Evolutionary conservation across 805 yeast genomes (phyloP).

Genomic region (Spathaspora boniae): DNA sequence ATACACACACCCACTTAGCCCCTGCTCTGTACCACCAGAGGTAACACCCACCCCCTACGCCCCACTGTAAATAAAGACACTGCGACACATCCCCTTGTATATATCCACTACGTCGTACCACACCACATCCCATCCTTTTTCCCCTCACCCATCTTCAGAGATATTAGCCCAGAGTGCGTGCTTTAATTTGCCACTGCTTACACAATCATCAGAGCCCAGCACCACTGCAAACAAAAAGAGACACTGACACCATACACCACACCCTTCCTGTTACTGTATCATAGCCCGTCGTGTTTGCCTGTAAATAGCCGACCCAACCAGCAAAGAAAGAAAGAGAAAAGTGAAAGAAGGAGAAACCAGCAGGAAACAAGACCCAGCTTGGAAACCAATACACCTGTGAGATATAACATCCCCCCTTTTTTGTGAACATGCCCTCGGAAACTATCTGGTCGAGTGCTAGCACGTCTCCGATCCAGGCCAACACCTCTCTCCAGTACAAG

Average conservation of each 20-base stretch:
- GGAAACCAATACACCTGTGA: background rate
- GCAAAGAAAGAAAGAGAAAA: too few species aligned
- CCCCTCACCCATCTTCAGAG: too few species aligned
- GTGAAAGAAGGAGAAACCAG: too few species aligned
- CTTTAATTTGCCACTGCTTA: too few species aligned
- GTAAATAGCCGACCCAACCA: too few species aligned
- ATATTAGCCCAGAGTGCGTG: too few species aligned
- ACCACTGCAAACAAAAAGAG: too few species aligned
- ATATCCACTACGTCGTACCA: background rate
- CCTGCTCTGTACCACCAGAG: background rate
- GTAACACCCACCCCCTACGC: background rate
- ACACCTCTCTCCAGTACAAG: slow-evolving; percentile 19
- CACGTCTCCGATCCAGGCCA: slow-evolving; percentile 19
- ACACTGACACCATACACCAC: too few species aligned
- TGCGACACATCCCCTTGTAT: background rate
- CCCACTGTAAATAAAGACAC: background rate
- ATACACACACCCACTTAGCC: background rate
- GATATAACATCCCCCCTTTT: background rate
- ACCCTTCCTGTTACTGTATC: too few species aligned
- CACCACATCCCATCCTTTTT: background rate
- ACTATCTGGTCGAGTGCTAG: slow-evolving; percentile 39
- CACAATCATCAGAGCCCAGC: too few species aligned
- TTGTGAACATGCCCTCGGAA: slow-evolving; percentile 31
- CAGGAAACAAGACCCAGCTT: background rate
- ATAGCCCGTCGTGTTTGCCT: too few species aligned